A percentile compares a stretch with the other conserved stretches of the same genome.
Evolutionary conservation across 768 basidiomycete genomes (phyloP).

Genomic region (Lentinula edodes): DNA sequence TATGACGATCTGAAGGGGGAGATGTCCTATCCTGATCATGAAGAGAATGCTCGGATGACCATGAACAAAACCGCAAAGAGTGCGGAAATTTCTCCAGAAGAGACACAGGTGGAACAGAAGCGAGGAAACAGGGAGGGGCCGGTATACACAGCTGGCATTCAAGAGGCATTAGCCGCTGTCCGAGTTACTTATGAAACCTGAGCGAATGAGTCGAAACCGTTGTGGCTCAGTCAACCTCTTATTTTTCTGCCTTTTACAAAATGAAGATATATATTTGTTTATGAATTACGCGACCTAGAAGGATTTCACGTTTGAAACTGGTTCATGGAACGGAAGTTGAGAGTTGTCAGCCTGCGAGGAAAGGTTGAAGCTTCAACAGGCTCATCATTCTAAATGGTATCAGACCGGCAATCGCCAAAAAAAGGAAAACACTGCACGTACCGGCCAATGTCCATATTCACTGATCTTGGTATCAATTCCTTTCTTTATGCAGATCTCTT

Average conservation of each 20-base stretch:
- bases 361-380: constrained; percentile 25
- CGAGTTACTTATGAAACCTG: not conserved
- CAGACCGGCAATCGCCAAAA: not conserved
- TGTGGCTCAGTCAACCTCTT: too few species aligned
- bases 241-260: too few species aligned
- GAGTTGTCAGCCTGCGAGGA: constrained; percentile 29
- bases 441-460: constrained; percentile 26
- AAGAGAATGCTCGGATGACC: not conserved
- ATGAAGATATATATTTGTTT: too few species aligned
- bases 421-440: constrained; percentile 17
- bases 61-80: not conserved
- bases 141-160: not conserved
- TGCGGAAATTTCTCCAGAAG: not conserved
- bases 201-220: not conserved
- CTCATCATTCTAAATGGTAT: constrained; percentile 26
- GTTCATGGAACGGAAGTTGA: constrained; percentile 31
- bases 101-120: not conserved
- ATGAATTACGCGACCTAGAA: not conserved
- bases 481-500: constrained; percentile 22
- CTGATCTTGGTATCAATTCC: constrained; percentile 22
- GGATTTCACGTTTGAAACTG: too few species aligned
- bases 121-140: not conserved
- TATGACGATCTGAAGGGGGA: constrained; percentile 70
- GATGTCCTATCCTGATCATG: constrained; percentile 20
- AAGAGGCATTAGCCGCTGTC: not conserved